Base-by-base conservation (phyloP, 352 stramenopile genomes). In the Globisporangium camurandrum region DNA sequence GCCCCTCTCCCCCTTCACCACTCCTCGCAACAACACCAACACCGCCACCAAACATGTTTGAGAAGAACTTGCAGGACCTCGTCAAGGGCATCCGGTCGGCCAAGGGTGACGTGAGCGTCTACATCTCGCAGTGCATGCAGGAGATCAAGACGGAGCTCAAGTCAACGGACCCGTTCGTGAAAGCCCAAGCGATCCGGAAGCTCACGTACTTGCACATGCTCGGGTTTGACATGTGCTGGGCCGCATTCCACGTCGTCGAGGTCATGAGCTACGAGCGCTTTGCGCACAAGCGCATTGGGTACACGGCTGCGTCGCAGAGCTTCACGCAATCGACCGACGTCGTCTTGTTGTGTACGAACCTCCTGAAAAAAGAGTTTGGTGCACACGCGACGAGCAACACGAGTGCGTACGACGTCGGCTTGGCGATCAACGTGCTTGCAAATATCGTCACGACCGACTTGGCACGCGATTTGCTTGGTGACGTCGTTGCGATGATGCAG, bases 381-480 rank as follows among this genome's bases (percentile, higher is more conserved):
- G n/a, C n/a, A n/a, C n/a, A n/a, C n/a, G n/a, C n/a, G n/a, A n/a
- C n/a, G n/a, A n/a, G n/a, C n/a, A 86, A 71, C 39, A 53, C 71
- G 9, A 95, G 91, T 75, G 68, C 97, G 74, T 98, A 99, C 69
- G 95, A 99, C 54, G 88, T 98, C 24, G 97, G 96, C 4, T 60
- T 99, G 23, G 96, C 97, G 19, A 94, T 99, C 57, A 99, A 99
- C 61, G 98, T 97, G 51, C 69, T 99, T 46, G 86, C 89, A n/a
- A 99, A 99, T 68, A 99, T 99, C 61, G 95, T 97, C 23, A 99
- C 95, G 5, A 86, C 86, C 8, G 96, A 99, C 66, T 69, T 99
- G 34, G 94, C 95, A 5, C 75, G 89, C 26, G 96, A 99, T 61
- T 59, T 97, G 7, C 62, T 98, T 26, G 79, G 82, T 38, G 91